Base-by-base conservation (phyloP, 2,329 filamentous ascomycete species). In the Penicillium sp. region DNA sequence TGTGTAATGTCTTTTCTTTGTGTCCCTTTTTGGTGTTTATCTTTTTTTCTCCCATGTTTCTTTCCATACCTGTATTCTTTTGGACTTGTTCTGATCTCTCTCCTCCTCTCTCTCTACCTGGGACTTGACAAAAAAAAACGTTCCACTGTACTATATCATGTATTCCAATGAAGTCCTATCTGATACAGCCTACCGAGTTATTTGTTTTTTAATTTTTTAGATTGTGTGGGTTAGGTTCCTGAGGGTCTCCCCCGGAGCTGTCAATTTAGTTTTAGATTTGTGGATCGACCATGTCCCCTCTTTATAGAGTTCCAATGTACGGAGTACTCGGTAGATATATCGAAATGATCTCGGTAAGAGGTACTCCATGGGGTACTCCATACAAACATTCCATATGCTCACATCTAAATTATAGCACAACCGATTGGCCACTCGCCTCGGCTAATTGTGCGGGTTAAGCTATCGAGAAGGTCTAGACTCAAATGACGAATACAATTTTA, bases 91-190 rank as follows among this genome's bases (percentile, higher is more conserved):
- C 46, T 42, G 47, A 52, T 56, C 54, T 56, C 13, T n/a, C 45
- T 33, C 42, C 40, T 54, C 55, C 48, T 60, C 64, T 65, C 65
- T 63, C 63, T 63, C 63, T 40, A 56, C 59, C 50, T 64, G 60
- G 64, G 58, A 50, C 61, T 61, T 49, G 55, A 25, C 51, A 15
- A 27, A 27, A 60, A 63, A 27, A 19, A 61, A 63, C 54, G 53
- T 61, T 65, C 62, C 61, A 58, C 56, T 65, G 65, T 65, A 65
- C 57, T 62, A 65, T 67, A 67, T 63, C 62, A 67, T 67, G 64
- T 58, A 53, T 59, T 53, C 57, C 51, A 50, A 53, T 57, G 50
- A 54, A 57, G 41, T 57, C 9, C 31, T 37, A 45, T 56, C 29
- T 51, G 46, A 59, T 57, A 45, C 55, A 48, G 21, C 31, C 7